These are phyloP conservation scores for Leonotis leonurus DNA, from an alignment of 257 asterid genomes.

Conservation along the genomic window DNA sequence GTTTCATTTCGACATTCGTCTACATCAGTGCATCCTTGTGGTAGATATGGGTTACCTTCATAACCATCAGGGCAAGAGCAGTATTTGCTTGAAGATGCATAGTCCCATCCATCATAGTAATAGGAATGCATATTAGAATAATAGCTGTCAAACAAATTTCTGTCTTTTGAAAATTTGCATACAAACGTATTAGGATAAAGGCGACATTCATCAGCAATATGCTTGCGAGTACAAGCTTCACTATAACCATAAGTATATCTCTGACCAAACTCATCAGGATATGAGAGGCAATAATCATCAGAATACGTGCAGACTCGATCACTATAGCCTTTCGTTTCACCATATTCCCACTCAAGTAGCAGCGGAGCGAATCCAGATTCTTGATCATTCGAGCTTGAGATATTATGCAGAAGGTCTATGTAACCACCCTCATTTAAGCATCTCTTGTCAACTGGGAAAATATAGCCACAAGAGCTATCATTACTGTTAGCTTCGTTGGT, in stretches of 20 bases:
- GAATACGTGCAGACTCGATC: too few species aligned
- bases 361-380: slow-evolving; percentile 12
- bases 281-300: too few species aligned
- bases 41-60: slow-evolving; percentile 2
- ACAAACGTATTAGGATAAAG: too few species aligned
- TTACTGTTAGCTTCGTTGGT: background rate
- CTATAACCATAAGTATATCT: background rate
- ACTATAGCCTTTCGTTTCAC: background rate
- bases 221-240: too few species aligned
- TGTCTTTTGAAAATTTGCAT: too few species aligned
- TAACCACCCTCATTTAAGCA: slow-evolving; percentile 13
- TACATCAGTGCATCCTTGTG: background rate
- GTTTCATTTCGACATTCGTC: slow-evolving; percentile 1
- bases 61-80: background rate
- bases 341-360: slow-evolving; percentile 29
- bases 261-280: background rate
- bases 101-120: background rate
- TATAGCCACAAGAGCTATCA: slow-evolving; percentile 28
- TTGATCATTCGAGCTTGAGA: slow-evolving; percentile 18
- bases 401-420: background rate
- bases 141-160: too few species aligned
- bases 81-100: background rate
- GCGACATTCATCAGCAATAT: too few species aligned
- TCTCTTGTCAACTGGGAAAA: slow-evolving; percentile 16
- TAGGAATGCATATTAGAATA: too few species aligned